Evolutionary conservation across 2,329 filamentous ascomycete genomes (phyloP), one percentile per base, ranked within the genome.

Genomic region (Arthrobotrys musiformis): DNA sequence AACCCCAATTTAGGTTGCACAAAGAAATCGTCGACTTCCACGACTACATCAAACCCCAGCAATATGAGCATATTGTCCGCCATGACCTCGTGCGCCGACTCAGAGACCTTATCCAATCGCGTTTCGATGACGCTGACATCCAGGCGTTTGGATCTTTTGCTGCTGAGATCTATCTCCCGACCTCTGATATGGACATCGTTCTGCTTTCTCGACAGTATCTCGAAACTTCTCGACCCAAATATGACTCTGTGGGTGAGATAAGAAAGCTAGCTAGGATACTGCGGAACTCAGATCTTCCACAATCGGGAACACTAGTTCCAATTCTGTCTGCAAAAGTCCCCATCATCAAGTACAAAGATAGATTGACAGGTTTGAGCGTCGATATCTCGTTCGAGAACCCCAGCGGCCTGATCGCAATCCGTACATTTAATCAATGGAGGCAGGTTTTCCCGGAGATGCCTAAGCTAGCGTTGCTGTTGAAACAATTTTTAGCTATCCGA

Each of bases 341-440:
- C 0, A 89, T 99, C 66, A 89, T 98, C 84, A 99, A 99, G 83
- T 98, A 92, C 81, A 87, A 93, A 50, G 95, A 99, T 82, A 86
- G 85, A 67, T 81, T 87, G 64, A 97, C 94, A 0, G 90, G 90
- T 11, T 85, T 99, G 64, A 92, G 92, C 80, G 91, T 98, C 11
- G 95, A 99, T 82, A 88, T 99, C 11, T 98, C 94, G 0, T 97
- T 99, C 82, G 94, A 99, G 84, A 98, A 97, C 82, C 84, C 90
- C 37, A 92, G 91, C 46, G 95, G 95, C 9, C 85, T 97, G 8
- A 84, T 88, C 17, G 94, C 95, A 1, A 91, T 95, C 81, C 85
- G 90, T 17, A 97, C 93, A 0, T 97, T 97, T 82, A 84, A 89
- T 66, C 83, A 85, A 0, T 99, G 95, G 95, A 94, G 92, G 83